These are phyloP conservation scores for Seiridium cupressi DNA, from an alignment of 2,329 filamentous ascomycete species.

Conservation along the genomic window DNA sequence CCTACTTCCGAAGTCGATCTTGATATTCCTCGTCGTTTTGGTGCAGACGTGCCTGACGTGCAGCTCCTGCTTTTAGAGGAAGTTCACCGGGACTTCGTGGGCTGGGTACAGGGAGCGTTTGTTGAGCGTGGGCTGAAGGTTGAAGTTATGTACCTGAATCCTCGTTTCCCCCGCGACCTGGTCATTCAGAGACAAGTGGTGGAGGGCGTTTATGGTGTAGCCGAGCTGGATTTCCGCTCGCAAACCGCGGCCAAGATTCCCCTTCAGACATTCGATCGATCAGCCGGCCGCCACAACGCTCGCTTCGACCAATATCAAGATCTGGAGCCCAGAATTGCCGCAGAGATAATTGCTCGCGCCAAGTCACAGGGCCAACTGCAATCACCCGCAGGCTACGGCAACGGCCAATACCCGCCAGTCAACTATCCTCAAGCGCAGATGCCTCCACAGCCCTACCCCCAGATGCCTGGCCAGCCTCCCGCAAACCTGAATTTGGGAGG, in stretches of 20 bases:
- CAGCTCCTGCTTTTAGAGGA: slow-evolving; percentile 82
- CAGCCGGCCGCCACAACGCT: slow-evolving; percentile 69
- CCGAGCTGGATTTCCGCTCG: slow-evolving; percentile 69
- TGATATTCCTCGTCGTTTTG: slow-evolving; percentile 70
- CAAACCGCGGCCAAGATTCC: slow-evolving; percentile 73
- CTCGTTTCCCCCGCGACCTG: slow-evolving; percentile 71
- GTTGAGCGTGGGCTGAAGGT: slow-evolving; percentile 67
- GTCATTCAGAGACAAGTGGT: slow-evolving; percentile 84
- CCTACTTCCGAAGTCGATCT: slow-evolving; percentile 51
- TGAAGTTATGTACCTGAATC: slow-evolving; percentile 77
- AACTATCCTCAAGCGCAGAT: slow-evolving; percentile 19
- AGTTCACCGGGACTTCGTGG: slow-evolving; percentile 75
- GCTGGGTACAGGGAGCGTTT: slow-evolving; percentile 79
- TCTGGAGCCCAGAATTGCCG: slow-evolving; percentile 74
- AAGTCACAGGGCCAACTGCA: slow-evolving; percentile 44
- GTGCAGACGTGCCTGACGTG: slow-evolving; percentile 80
- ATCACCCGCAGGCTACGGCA: slow-evolving; percentile 23
- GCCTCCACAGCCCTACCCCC: neutral
- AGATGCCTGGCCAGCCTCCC: slow-evolving; percentile 3
- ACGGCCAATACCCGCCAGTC: slow-evolving; percentile 10
- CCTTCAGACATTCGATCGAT: slow-evolving; percentile 82
- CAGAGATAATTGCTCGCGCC: slow-evolving; percentile 74
- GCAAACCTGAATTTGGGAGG: neutral
- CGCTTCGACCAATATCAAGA: slow-evolving; percentile 86
- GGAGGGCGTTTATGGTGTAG: slow-evolving; percentile 84